Conservation (phyloP, 2,329 filamentous ascomycete genomes). For the Chrysoporthe puriensis region DNA sequence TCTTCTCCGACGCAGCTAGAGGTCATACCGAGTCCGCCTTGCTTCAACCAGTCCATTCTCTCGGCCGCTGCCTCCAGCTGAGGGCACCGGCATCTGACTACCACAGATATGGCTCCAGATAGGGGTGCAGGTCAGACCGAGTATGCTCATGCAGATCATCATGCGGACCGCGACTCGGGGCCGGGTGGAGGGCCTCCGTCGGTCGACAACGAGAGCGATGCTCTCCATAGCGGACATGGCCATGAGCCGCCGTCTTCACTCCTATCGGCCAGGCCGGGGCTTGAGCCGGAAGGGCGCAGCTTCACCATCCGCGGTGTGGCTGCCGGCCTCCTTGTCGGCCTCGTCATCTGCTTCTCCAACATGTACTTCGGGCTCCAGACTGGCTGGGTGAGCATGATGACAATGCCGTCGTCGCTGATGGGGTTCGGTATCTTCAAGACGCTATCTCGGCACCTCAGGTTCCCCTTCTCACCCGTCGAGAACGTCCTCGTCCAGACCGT, state of each 20-base stretch:
- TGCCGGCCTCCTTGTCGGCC: constrained; percentile 81
- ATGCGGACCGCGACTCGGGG: background rate
- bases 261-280: constrained; percentile 11
- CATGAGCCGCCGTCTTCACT: background rate
- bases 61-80: background rate
- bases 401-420: constrained; percentile 92
- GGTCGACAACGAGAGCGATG: background rate
- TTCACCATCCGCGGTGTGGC: constrained; percentile 83
- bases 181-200: background rate
- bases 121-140: constrained; percentile 16
- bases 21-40: too few relatives aligned
- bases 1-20: background rate
- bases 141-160: background rate
- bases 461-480: constrained; percentile 91
- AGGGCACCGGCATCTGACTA: background rate
- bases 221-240: background rate
- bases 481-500: constrained; percentile 97
- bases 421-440: constrained; percentile 93
- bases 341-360: constrained; percentile 93
- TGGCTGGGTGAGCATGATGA: constrained; percentile 74
- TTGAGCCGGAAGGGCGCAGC: constrained; percentile 59
- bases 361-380: constrained; percentile 96
- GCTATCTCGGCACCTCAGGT: constrained; percentile 70
- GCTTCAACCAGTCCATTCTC: background rate
- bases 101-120: constrained; percentile 25